phyloP scores from a whole-genome alignment of 2,329 filamentous ascomycete species.

The Claviceps lovelessii region DNA sequence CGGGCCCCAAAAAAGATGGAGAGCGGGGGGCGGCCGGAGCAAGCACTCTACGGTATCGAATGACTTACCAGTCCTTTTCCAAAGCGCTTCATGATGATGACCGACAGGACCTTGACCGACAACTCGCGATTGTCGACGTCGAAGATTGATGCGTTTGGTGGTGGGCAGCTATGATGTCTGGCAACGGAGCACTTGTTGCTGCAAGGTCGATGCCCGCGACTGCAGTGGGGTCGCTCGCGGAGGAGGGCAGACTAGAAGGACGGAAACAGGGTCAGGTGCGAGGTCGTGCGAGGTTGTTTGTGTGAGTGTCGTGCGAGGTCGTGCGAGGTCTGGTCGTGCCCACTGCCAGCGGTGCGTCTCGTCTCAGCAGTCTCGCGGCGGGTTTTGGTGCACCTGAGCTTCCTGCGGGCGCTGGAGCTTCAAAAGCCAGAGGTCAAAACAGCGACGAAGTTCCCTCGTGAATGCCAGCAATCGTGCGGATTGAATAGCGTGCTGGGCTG shows the following conservation, averaged over 20 bases:
- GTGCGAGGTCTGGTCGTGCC: background rate
- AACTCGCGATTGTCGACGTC: constrained; percentile 5
- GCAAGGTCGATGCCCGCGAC: constrained; percentile 7
- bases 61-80: constrained; percentile 61
- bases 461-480: background rate
- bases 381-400: background rate
- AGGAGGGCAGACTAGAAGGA: constrained; percentile 6
- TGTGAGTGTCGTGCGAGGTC: background rate
- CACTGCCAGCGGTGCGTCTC: background rate
- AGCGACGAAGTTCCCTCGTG: background rate
- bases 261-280: constrained; percentile 16
- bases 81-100: constrained; percentile 81
- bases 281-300: constrained; percentile 3
- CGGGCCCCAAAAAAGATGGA: constrained; percentile 8
- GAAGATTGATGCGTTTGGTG: background rate
- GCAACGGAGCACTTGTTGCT: background rate
- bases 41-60: no score
- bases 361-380: background rate
- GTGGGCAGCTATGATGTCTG: background rate
- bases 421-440: background rate
- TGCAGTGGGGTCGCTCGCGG: constrained; percentile 12
- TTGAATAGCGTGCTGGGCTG: background rate
- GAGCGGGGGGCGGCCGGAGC: constrained; percentile 5
- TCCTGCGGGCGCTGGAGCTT: background rate
- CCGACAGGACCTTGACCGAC: constrained; percentile 3